Evolutionary conservation across 2,329 filamentous ascomycete species (phyloP), one percentile per base, ranked within the genome.

Genomic region (Beauveria caledonica): DNA sequence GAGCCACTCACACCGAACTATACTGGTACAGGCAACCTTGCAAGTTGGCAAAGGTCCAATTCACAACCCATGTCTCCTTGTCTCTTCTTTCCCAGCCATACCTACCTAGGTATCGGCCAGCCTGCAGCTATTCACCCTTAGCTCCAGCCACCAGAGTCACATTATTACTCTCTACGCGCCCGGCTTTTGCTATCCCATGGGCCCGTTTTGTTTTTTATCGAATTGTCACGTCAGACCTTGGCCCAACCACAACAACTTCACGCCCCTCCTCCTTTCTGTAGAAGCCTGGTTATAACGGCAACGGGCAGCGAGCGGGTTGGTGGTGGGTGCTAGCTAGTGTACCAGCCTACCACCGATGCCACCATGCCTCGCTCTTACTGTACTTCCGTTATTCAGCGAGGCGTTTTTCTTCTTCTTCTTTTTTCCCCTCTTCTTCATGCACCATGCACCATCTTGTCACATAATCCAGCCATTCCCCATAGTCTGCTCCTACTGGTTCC

Each of bases 101-200:
- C n/a, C n/a, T n/a, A n/a, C n/a, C n/a, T n/a, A 33, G 11, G 11
- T 33, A 33, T 33, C 29, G 29, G 15, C 21, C 45, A 27, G 45
- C 19, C 19, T 15, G 21, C 45, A 25, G 19, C 9, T 11, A 13
- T 33, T 33, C 29, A 33, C 11, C 29, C 29, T 33, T 33, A 10
- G 29, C 29, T 11, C 51, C 52, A 54, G 52, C 52, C 52, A 54
- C 52, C 25, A 10, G 23, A 29, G 52, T 54, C 25, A 21, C 48
- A 51, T 33, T 21, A 51, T 36, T 50, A n/a, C 48, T 19, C n/a
- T 29, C 27, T 57, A 57, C 54, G 54, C 54, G 54, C 54, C 54
- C 27, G 54, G 27, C 36, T 42, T 39, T 33, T 33, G 29, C 29
- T 33, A 33, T 33, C 29, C 48, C 27, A 4, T 3, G 8, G 17